A percentile compares a stretch with the other conserved stretches of the same genome.
These are phyloP conservation scores for Dendrobium huoshanense DNA, from an alignment of 106 monocot genomes.

Conservation along the genomic window DNA sequence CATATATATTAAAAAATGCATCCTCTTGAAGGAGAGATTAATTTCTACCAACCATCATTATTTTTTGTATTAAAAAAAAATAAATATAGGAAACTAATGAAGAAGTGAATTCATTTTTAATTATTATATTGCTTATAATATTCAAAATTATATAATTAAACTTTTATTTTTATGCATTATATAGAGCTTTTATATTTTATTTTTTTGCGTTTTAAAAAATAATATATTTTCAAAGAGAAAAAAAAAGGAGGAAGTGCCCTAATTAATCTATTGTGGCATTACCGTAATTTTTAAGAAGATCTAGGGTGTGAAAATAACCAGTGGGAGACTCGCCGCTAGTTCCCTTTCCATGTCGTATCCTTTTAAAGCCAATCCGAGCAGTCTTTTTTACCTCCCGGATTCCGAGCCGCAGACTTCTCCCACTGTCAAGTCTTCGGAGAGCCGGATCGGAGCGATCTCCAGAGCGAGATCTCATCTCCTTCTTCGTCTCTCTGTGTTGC, in stretches of 20 bases:
- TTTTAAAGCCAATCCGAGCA: not conserved
- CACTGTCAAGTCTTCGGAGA: slow-evolving; percentile 3
- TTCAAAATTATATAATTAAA: too few relatives aligned
- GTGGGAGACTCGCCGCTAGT: not conserved
- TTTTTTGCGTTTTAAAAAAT: too few relatives aligned
- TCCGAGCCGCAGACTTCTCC: not conserved
- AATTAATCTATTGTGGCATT: not conserved
- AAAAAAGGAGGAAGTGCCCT: too few relatives aligned
- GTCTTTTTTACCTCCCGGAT: not conserved
- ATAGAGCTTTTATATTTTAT: too few relatives aligned
- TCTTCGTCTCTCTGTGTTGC: not conserved
- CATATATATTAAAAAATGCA: too few relatives aligned
- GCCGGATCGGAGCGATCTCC: not conserved
- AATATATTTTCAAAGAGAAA: too few relatives aligned
- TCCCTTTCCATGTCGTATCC: not conserved
- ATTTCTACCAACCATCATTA: too few relatives aligned
- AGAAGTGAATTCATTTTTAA: not conserved
- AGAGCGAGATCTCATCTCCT: not conserved
- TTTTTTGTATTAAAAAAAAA: too few relatives aligned
- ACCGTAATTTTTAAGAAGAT: not conserved
- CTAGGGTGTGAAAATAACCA: not conserved
- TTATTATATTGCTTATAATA: not conserved
- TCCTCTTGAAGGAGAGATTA: too few relatives aligned
- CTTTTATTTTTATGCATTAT: too few relatives aligned
- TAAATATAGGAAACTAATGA: too few relatives aligned